Evolutionary conservation across 148 eudicot species (phyloP).

Genomic region (Suaeda aralocaspica): DNA sequence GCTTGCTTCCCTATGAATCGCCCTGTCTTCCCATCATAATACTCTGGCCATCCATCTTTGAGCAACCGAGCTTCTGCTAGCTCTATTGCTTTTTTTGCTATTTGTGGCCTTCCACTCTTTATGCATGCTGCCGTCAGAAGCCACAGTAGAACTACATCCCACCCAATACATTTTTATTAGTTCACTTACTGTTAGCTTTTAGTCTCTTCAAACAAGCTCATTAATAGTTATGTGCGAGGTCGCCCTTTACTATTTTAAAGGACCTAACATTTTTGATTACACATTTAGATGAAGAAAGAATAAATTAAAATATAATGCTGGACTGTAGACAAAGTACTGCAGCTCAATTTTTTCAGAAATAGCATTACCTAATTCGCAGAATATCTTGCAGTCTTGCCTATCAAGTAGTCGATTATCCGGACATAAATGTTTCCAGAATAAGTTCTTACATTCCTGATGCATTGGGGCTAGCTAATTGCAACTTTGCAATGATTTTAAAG

Average conservation of each 20-base stretch:
- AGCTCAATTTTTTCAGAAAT: neutral
- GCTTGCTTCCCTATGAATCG: slow-evolving; percentile 55
- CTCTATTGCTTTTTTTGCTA: slow-evolving; percentile 47
- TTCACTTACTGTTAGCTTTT: neutral
- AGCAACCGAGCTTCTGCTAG: slow-evolving; percentile 39
- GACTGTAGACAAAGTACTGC: neutral
- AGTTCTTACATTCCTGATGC: no score
- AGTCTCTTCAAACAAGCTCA: neutral
- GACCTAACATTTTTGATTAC: neutral
- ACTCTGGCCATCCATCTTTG: slow-evolving; percentile 55
- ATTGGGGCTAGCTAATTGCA: no score
- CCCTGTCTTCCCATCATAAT: slow-evolving; percentile 52
- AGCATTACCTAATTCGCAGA: no score
- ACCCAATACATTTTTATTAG: neutral
- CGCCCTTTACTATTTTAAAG: neutral
- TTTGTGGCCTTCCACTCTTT: slow-evolving; percentile 59
- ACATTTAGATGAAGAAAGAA: neutral
- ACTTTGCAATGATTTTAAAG: no score
- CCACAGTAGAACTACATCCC: slow-evolving; percentile 40
- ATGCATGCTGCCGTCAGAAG: slow-evolving; percentile 51
- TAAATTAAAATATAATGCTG: neutral
- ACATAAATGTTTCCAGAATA: no score
- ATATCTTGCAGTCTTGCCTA: no score
- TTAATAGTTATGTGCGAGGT: no score
- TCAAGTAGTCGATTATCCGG: no score